These are phyloP conservation scores for Boletus insuetus DNA, from an alignment of 768 basidiomycete genomes.

Conservation along the genomic window DNA sequence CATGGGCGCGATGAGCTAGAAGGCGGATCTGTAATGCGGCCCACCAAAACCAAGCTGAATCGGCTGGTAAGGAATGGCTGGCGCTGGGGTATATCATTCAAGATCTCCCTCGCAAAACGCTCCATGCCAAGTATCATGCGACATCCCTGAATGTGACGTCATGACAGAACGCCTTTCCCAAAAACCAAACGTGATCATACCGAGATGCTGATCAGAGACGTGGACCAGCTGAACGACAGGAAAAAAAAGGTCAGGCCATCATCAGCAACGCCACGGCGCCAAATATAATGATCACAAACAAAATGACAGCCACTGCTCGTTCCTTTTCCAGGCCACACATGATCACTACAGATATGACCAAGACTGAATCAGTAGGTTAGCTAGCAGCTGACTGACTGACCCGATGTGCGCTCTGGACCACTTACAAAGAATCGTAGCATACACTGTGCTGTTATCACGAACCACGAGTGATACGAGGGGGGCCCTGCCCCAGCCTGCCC, in stretches of 20 bases:
- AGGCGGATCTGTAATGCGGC: not conserved
- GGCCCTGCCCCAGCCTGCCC: conserved; percentile 14
- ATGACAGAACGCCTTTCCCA: not conserved
- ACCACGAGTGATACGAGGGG: conserved; percentile 21
- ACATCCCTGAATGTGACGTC: conserved; percentile 19
- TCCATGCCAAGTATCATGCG: conserved; percentile 25
- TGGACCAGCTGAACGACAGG: conserved; percentile 11
- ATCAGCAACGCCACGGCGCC: conserved; percentile 11
- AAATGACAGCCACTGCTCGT: not conserved
- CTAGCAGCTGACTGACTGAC: not conserved
- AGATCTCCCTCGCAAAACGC: conserved; percentile 9
- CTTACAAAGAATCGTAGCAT: conserved; percentile 10
- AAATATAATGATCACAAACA: conserved; percentile 5
- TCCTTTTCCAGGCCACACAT: not conserved
- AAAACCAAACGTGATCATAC: conserved; percentile 6
- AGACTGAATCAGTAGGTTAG: not conserved
- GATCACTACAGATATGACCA: conserved; percentile 1
- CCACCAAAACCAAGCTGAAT: not conserved
- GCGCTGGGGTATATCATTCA: not conserved
- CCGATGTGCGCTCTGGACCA: not conserved
- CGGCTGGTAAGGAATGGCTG: conserved; percentile 9
- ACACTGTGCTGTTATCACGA: conserved; percentile 15
- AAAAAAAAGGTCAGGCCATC: not conserved
- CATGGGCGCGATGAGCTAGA: too few relatives aligned
- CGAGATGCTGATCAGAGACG: conserved; percentile 6